Evolutionary conservation across 257 asterid species (phyloP).

Genomic region (Plantago ovata): DNA sequence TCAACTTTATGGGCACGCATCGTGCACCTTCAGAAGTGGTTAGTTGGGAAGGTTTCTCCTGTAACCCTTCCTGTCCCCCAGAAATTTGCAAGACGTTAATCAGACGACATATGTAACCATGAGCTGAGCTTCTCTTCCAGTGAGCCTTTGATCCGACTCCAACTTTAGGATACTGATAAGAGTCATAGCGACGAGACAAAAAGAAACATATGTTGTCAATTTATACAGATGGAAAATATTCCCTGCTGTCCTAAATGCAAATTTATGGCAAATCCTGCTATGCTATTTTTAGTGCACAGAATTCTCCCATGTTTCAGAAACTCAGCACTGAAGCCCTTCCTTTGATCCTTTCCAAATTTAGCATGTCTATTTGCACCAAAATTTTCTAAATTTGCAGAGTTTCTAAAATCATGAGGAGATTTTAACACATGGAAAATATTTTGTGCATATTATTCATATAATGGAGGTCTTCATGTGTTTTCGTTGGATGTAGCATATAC

Average conservation of each 20-base stretch:
- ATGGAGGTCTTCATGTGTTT: neutral
- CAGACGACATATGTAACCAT: conserved; percentile 55
- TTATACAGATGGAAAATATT: neutral
- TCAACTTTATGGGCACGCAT: too few species aligned
- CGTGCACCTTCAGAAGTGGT: conserved; percentile 20
- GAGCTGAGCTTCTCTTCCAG: conserved; percentile 62
- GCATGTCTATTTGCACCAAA: too few species aligned
- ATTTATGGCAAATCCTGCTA: too few species aligned
- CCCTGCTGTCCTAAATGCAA: neutral
- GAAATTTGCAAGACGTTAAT: conserved; percentile 45
- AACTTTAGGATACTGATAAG: conserved; percentile 34
- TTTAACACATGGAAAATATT: conserved; percentile 1
- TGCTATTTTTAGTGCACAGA: too few species aligned
- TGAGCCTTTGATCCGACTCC: conserved; percentile 33
- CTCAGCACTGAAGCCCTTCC: too few species aligned
- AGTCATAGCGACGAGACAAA: neutral
- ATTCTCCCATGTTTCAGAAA: too few species aligned
- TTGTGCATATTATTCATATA: neutral
- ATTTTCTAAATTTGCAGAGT: too few species aligned
- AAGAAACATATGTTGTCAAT: conserved; percentile 4
- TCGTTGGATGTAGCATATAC: conserved; percentile 26
- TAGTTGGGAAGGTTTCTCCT: conserved; percentile 29
- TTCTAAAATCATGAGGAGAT: too few species aligned
- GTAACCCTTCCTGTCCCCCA: conserved; percentile 26
- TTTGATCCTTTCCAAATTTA: too few species aligned